These are phyloP conservation scores for Austroboletus niveus DNA, from an alignment of 1,284 basidiomycete genomes.

Conservation along the genomic window DNA sequence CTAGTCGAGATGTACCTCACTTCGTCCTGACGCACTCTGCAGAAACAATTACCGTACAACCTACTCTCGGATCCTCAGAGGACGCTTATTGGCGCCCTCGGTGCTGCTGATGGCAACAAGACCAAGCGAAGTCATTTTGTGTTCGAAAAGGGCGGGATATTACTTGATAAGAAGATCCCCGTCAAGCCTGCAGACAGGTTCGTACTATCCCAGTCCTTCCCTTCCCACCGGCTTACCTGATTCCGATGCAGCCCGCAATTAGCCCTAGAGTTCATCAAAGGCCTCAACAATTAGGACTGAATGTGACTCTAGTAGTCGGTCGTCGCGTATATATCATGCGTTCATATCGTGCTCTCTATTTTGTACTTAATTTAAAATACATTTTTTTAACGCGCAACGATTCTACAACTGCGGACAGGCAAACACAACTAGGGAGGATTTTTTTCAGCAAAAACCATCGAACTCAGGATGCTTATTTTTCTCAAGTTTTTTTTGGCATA, in stretches of 20 bases:
- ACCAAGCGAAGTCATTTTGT: slow-evolving; percentile 90
- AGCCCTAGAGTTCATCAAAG: slow-evolving; percentile 44
- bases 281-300: slow-evolving; percentile 14
- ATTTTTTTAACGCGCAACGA: too few relatives aligned
- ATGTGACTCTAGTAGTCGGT: neutral
- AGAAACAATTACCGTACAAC: slow-evolving; percentile 83
- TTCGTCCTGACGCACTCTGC: slow-evolving; percentile 2
- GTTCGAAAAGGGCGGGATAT: slow-evolving; percentile 84
- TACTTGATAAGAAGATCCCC: slow-evolving; percentile 78
- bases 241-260: slow-evolving; percentile 21
- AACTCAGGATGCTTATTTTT: too few relatives aligned
- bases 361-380: too few relatives aligned
- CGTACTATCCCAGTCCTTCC: slow-evolving; percentile 7
- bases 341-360: neutral
- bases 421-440: too few relatives aligned
- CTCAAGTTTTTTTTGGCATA: too few relatives aligned
- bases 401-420: too few relatives aligned
- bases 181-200: slow-evolving; percentile 84
- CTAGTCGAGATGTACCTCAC: neutral
- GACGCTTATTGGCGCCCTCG: slow-evolving; percentile 75
- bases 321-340: neutral
- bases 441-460: too few relatives aligned
- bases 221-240: neutral
- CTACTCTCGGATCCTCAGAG: slow-evolving; percentile 87
- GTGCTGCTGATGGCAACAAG: slow-evolving; percentile 78